phyloP scores from a whole-genome alignment of 164 flowering plant species.

The Tetrastigma voinierianum region DNA sequence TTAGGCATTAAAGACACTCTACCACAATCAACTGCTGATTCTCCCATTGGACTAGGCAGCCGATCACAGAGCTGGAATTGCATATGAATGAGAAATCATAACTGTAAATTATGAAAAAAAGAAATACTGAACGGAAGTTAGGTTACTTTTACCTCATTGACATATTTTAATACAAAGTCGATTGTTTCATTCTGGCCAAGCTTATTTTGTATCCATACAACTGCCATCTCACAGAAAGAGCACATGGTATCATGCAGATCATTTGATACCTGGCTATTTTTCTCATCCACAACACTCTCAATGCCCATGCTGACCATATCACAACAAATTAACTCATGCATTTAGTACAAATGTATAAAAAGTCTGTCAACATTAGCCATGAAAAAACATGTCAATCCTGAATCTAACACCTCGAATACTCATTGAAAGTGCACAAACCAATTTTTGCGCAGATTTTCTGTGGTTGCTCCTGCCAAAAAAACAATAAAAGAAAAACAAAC shows the following conservation, averaged over 20 bases:
- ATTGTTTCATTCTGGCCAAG: slow-evolving; percentile 44
- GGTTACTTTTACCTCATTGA: slow-evolving; percentile 32
- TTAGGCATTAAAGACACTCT: slow-evolving; percentile 36
- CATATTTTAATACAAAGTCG: slow-evolving; percentile 38
- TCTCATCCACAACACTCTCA: slow-evolving; percentile 63
- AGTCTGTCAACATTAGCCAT: neutral
- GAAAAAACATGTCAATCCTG: slow-evolving; percentile 4
- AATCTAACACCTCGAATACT: slow-evolving; percentile 72
- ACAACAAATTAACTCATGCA: neutral
- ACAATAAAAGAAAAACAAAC: too few species aligned
- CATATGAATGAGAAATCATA: neutral
- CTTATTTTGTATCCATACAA: slow-evolving; percentile 52
- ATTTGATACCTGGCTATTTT: slow-evolving; percentile 34
- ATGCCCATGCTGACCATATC: slow-evolving; percentile 50
- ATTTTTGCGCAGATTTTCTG: slow-evolving; percentile 69
- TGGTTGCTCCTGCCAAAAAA: slow-evolving; percentile 58
- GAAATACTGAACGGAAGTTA: neutral
- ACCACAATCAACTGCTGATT: slow-evolving; percentile 49
- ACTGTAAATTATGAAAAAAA: neutral
- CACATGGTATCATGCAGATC: slow-evolving; percentile 53
- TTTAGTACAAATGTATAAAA: too few species aligned
- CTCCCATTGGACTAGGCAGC: slow-evolving; percentile 59
- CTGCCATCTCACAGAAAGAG: slow-evolving; percentile 55
- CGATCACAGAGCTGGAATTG: slow-evolving; percentile 53
- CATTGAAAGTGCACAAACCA: slow-evolving; percentile 73